phyloP scores from a whole-genome alignment of 371 early-diverging fungal genomes.

The Mortierella sp. region DNA sequence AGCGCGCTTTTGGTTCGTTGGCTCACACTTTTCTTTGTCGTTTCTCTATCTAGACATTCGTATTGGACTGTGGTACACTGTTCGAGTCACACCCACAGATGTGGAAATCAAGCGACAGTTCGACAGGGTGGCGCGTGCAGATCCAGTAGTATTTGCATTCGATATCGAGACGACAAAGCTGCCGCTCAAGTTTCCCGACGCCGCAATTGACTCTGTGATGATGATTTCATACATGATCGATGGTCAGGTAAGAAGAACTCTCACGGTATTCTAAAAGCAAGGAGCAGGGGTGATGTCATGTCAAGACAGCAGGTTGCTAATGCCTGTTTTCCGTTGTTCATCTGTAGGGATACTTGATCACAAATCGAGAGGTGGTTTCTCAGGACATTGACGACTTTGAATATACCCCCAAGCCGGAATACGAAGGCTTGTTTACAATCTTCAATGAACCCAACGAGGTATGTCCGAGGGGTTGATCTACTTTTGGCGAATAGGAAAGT shows the following conservation, averaged over 20 bases:
- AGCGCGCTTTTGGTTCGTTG: too few relatives aligned
- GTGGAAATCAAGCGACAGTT: slow-evolving; percentile 76
- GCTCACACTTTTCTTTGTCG: not conserved
- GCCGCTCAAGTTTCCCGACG: slow-evolving; percentile 99
- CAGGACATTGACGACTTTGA: slow-evolving; percentile 99
- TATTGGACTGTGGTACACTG: slow-evolving; percentile 97
- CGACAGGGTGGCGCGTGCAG: slow-evolving; percentile 96
- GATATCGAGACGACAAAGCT: slow-evolving; percentile 99
- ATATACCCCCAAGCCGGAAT: slow-evolving; percentile 98
- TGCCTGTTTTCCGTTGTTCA: not conserved
- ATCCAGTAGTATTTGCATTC: slow-evolving; percentile 97
- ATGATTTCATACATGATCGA: slow-evolving; percentile 99
- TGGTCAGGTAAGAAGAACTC: slow-evolving; percentile 75
- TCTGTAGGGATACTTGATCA: slow-evolving; percentile 95
- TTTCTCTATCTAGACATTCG: slow-evolving; percentile 78
- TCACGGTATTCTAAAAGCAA: not conserved
- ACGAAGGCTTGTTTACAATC: slow-evolving; percentile 95
- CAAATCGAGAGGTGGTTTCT: slow-evolving; percentile 97
- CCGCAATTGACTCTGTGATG: slow-evolving; percentile 95
- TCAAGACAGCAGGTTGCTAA: too few relatives aligned
- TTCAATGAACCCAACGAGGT: slow-evolving; percentile 97
- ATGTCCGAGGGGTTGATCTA: not conserved
- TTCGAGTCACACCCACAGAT: slow-evolving; percentile 69
- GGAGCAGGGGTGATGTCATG: too few relatives aligned
- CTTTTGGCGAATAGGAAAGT: not conserved